Evolutionary conservation across 257 asterid species (phyloP).

Genomic region (Mitragyna speciosa): DNA sequence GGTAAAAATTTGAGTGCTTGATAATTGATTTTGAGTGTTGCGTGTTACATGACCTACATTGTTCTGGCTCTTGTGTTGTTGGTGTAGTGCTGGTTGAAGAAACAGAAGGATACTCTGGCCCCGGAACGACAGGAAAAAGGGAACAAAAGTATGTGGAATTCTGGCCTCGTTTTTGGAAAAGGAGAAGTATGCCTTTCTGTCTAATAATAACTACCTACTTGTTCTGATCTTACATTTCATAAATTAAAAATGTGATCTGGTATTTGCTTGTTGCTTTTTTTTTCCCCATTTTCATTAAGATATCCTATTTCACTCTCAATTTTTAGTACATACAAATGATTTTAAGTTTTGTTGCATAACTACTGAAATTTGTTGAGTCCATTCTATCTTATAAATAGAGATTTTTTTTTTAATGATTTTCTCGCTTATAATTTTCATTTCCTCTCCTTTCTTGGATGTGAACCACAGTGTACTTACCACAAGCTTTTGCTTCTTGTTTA

Average conservation of each 20-base stretch:
- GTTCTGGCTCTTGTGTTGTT: constrained; percentile 18
- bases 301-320: neutral
- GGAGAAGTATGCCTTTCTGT: constrained; percentile 66
- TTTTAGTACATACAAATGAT: neutral
- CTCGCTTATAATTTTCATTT: neutral
- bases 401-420: neutral
- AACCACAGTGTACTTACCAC: constrained; percentile 5
- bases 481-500: constrained; percentile 14
- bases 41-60: constrained; percentile 4
- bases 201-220: neutral
- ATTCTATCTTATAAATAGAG: neutral
- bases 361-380: neutral
- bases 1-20: neutral
- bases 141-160: constrained; percentile 70
- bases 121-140: constrained; percentile 62
- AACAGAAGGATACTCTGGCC: constrained; percentile 68
- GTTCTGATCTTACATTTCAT: neutral
- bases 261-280: neutral
- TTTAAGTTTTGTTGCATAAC: neutral
- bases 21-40: constrained; percentile 4
- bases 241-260: neutral
- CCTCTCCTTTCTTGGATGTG: neutral
- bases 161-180: constrained; percentile 76
- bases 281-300: neutral
- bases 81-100: constrained; percentile 93